Conservation (phyloP, 257 asterid genomes). For the Gentiana dahurica region DNA sequence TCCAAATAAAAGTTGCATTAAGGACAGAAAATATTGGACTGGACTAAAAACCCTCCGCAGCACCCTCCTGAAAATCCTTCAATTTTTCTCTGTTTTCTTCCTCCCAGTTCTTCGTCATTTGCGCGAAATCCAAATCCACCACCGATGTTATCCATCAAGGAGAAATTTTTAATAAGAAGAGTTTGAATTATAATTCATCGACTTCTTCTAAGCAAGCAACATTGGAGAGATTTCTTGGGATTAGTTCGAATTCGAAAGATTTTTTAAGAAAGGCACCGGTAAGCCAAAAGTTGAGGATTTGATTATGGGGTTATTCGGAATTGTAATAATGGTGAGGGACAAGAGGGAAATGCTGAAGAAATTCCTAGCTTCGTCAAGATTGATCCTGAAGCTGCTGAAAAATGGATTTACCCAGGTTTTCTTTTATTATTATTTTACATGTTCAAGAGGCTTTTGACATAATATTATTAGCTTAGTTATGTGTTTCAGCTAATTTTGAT, state of each 20-base stretch:
- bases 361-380: conserved; percentile 31
- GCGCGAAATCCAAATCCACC: conserved; percentile 21
- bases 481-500: too few relatives aligned
- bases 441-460: too few relatives aligned
- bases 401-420: conserved; percentile 92
- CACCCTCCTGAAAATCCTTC: too few relatives aligned
- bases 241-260: conserved; percentile 14
- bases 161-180: not conserved
- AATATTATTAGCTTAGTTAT: too few relatives aligned
- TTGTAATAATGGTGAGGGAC: conserved; percentile 9
- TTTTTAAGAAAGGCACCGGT: not conserved
- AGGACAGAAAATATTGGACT: too few relatives aligned
- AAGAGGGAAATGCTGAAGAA: conserved; percentile 24
- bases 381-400: conserved; percentile 80
- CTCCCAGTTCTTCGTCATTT: too few relatives aligned
- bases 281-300: conserved; percentile 17
- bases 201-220: conserved; percentile 60
- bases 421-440: not conserved
- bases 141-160: conserved; percentile 18
- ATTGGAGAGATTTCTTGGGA: conserved; percentile 57
- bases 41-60: too few relatives aligned
- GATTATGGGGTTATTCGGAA: conserved; percentile 6
- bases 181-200: conserved; percentile 5
- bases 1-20: too few relatives aligned
- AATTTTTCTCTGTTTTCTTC: too few relatives aligned